Conservation (phyloP, 495 filamentous ascomycete genomes). For the Neurospora intermedia region DNA sequence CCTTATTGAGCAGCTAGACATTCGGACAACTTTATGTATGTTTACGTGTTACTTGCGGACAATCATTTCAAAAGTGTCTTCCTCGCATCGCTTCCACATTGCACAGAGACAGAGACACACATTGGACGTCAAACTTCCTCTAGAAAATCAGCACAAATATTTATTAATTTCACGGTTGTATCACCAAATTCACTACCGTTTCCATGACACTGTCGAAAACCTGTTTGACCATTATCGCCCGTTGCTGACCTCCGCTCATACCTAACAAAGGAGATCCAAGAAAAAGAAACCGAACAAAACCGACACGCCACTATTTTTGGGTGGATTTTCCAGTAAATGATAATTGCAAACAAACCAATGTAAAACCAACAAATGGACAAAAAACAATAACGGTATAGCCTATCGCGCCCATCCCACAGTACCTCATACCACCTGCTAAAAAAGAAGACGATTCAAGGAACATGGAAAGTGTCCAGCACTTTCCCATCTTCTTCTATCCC, state of each 20-base stretch:
- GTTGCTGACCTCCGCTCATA: background rate
- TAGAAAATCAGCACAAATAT: background rate
- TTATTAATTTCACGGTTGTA: background rate
- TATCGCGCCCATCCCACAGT: background rate
- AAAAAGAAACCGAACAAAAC: background rate
- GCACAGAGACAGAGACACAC: background rate
- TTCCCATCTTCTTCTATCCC: background rate
- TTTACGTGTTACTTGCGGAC: background rate
- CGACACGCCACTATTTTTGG: background rate
- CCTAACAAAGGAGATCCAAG: background rate
- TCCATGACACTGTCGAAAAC: background rate
- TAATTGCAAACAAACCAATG: background rate
- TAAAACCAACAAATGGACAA: background rate
- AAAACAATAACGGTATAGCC: background rate
- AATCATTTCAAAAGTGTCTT: background rate
- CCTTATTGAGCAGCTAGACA: background rate
- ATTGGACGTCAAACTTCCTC: background rate
- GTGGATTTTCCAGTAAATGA: background rate
- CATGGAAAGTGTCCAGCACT: background rate
- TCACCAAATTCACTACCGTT: background rate
- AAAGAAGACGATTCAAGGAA: background rate
- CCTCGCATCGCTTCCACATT: background rate
- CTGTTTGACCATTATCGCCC: background rate
- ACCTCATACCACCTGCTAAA: background rate
- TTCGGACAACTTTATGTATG: background rate